Base-by-base conservation (phyloP, 495 filamentous ascomycete genomes). In the Tuber calosporum region DNA sequence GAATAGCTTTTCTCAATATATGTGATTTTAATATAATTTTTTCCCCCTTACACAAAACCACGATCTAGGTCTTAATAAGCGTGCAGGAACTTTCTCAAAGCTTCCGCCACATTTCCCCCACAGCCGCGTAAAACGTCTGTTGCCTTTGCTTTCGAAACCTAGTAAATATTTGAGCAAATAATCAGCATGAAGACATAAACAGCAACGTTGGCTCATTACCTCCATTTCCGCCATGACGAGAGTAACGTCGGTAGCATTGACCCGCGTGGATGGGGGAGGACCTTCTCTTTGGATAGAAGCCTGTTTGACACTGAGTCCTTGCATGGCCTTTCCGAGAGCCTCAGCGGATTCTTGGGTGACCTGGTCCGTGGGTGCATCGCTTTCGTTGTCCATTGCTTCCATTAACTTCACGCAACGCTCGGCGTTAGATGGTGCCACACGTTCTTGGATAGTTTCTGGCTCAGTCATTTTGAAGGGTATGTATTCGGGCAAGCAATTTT, bases 391-490 rank as follows among this genome's bases (percentile, higher is more conserved):
- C 79, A 96, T 89, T 26, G 94, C 93, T 38, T 92, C 92, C 72
- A 93, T 93, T 34, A 94, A 92, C 84, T 95, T 96, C 82, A 93
- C 91, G 84, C 95, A 93, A 83, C 96, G 93, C 82, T 88, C 87
- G 73, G 88, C 91, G 71, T 87, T 89, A 58, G 89, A 84, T 66
- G 90, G 88, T 37, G 87, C 83, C 66, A 87, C 83, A 58, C 88
- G 86, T 36, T 89, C 86, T 68, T 89, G 88, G 41, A 89, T 84
- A 73, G 88, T 88, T 67, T 89, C 89, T 45, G 89, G 84, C 72
- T 88, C 88, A 39, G 87, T 84, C 80, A 88, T 90, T 68, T 86
- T 84, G 76, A 83, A 78, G 69, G 48, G 48, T n/a, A n/a, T 81
- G 75, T 89, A 88, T 82, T 89, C 88, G 70, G 85, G 83, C 53